Conservation (phyloP, 139 green algal species). For the Micromonas commoda region DNA sequence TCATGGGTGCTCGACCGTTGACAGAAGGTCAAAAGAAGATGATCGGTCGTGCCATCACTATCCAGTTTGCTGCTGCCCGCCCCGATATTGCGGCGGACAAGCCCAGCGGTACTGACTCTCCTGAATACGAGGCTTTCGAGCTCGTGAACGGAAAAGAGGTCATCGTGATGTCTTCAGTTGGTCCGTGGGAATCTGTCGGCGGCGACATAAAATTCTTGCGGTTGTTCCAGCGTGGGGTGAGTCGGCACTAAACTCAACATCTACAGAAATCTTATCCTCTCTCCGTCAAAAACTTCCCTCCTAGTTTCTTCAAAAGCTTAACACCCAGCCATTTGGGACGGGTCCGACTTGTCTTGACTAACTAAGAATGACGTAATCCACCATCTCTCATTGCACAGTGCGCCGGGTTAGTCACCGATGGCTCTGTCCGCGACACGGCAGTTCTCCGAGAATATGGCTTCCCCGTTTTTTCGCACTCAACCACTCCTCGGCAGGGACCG, state of each 20-base stretch:
- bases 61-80: conserved; percentile 20
- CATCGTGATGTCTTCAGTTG: conserved; percentile 27
- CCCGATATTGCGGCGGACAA: conserved; percentile 32
- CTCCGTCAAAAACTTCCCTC: too few relatives aligned
- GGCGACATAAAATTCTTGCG: conserved; percentile 37
- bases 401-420: conserved; percentile 33
- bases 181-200: conserved; percentile 33
- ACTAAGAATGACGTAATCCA: too few relatives aligned
- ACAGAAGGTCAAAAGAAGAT: conserved; percentile 27
- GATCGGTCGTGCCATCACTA: conserved; percentile 25
- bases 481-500: conserved; percentile 30
- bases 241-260: too few relatives aligned
- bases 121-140: conserved; percentile 39
- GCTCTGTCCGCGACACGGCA: conserved; percentile 29
- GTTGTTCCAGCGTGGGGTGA: conserved; percentile 20
- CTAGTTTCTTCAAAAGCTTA: too few relatives aligned
- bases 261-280: too few relatives aligned
- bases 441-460: conserved; percentile 30
- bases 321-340: too few relatives aligned
- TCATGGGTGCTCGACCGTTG: conserved; percentile 29
- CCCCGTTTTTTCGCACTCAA: conserved; percentile 30
- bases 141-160: conserved; percentile 16
- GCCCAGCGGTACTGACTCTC: conserved; percentile 13
- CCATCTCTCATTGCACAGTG: too few relatives aligned
- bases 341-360: too few relatives aligned